Base-by-base conservation (phyloP, 192 early-diverging fungal genomes). In the Coemansia sp. region DNA sequence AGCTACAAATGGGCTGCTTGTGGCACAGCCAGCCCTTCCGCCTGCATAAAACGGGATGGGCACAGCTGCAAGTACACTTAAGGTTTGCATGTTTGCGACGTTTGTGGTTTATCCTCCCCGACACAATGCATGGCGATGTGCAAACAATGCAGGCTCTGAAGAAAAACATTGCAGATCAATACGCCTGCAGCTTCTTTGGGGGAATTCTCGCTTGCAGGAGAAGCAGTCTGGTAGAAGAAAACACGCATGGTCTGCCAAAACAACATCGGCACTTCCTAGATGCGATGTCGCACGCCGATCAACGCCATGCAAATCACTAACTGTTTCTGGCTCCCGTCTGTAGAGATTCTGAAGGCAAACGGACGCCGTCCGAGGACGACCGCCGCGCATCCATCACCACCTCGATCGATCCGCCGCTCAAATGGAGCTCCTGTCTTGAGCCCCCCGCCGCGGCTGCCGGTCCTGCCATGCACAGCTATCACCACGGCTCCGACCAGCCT, bases 281-380 rank as follows among this genome's bases (percentile, higher is more conserved):
- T 47, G 33, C n/a, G n/a, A n/a, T n/a, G 41, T 19, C 17, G 13
- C 19, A n/a, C n/a, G 17, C 44, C 22, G 44, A 25, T 47, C 44
- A 8, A 19, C 20, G 19, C 20, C 19, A 2, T 23, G 44, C 44
- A 47, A 20, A 20, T 22, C 22, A 23, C 44, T 47, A 47, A 47
- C 22, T 23, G 20, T 47, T 6, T 23, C 44, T 47, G 44, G 20
- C 6, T 6, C 22, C 1, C 44, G 5, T 47, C 44, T 60, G 57
- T 75, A 75, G 73, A n/a, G 62, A 34, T 14, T 66, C 73, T 1
- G 67, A 75, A 13, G 67, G 62, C 2, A 75, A 63, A 29, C 59
- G 27, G 45, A 62, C 67, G 13, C 67, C 73, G 7, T 54, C 59
- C n/a, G 67, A 57, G 25, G 73, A 75, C 42, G 73, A 69, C 17